Evolutionary conservation across 2,329 filamentous ascomycete genomes (phyloP).

Genomic region (Trichophyton benhamiae): DNA sequence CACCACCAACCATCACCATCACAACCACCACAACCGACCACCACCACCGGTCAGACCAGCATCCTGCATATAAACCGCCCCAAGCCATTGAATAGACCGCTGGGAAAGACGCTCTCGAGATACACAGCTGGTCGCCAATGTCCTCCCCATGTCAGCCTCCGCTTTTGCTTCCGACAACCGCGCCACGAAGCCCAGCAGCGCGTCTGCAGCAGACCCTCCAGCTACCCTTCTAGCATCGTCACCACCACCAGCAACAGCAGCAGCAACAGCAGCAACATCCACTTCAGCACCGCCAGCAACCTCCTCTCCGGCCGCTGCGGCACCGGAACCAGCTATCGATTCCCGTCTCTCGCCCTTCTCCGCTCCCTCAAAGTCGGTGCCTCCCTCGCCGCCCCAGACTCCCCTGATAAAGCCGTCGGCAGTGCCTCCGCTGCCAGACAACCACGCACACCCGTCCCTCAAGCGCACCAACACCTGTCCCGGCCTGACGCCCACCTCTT

Average conservation of each 20-base stretch:
- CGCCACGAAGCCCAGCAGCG: conserved; percentile 18
- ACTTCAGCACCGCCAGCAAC: not conserved
- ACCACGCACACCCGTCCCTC: conserved; percentile 9
- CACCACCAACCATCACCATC: not conserved
- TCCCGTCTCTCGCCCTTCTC: conserved; percentile 23
- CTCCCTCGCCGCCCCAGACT: conserved; percentile 21
- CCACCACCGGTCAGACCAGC: not conserved
- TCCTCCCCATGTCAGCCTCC: conserved; percentile 40
- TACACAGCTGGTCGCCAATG: conserved; percentile 32
- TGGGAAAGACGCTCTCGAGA: not conserved
- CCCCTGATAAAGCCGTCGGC: conserved; percentile 22
- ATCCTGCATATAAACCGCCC: not conserved
- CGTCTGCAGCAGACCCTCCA: not conserved
- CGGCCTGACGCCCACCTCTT: conserved; percentile 8
- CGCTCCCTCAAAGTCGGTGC: conserved; percentile 23
- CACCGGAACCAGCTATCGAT: conserved; percentile 10
- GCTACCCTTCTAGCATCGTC: too few species aligned
- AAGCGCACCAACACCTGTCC: conserved; percentile 14
- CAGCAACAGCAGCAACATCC: not conserved
- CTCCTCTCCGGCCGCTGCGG: not conserved
- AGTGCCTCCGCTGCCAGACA: conserved; percentile 9
- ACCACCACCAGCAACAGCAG: too few species aligned
- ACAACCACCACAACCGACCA: not conserved
- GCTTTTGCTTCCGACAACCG: conserved; percentile 32
- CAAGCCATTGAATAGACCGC: not conserved